phyloP scores from a whole-genome alignment of 257 asterid species.

The Przewalskia tangutica region DNA sequence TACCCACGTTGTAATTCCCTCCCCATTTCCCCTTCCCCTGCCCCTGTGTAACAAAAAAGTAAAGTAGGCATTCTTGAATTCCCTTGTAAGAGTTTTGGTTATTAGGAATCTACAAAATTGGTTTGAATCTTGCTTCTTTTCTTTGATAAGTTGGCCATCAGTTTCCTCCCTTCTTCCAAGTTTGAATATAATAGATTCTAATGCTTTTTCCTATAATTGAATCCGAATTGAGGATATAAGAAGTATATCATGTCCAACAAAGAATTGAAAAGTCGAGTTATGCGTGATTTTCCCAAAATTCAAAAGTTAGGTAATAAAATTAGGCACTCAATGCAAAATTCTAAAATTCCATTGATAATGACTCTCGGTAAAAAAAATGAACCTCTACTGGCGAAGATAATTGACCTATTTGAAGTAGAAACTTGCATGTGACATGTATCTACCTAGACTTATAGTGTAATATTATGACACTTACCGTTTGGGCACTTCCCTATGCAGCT shows the following conservation, averaged over 20 bases:
- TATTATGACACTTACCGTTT: not conserved
- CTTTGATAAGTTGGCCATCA: not conserved
- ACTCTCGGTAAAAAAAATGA: not conserved
- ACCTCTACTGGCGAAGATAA: not conserved
- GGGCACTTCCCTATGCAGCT: constrained; percentile 30
- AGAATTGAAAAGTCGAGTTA: not conserved
- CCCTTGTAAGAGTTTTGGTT: not conserved
- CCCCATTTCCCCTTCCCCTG: too few species aligned
- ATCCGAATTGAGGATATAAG: not conserved
- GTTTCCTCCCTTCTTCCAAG: not conserved
- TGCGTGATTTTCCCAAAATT: not conserved
- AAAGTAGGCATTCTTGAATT: too few species aligned
- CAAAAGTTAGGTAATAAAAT: not conserved
- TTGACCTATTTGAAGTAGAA: not conserved
- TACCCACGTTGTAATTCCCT: too few species aligned
- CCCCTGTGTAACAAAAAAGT: too few species aligned
- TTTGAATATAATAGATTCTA: not conserved
- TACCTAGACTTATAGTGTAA: not conserved
- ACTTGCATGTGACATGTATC: not conserved
- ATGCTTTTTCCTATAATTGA: too few species aligned
- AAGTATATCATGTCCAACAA: not conserved
- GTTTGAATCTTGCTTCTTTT: not conserved
- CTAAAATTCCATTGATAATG: not conserved
- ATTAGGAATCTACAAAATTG: not conserved
- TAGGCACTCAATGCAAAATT: not conserved